phyloP scores from a whole-genome alignment of 176 grass and related monocot species.

The Dendrocalamus sinicus region DNA sequence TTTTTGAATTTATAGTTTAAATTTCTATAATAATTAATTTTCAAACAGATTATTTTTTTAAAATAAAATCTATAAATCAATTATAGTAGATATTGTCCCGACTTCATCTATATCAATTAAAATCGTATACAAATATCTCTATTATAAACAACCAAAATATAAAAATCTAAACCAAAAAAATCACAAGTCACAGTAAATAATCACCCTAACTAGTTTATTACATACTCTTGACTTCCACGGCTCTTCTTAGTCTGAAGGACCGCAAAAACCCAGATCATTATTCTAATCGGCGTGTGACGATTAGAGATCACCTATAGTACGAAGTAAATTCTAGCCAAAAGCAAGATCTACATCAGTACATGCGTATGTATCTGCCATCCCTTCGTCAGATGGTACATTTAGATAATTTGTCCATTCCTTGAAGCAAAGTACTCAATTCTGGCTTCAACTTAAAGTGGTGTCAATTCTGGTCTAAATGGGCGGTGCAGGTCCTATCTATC shows the following conservation, averaged over 20 bases:
- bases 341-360: background rate
- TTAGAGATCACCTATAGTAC: background rate
- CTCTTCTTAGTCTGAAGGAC: background rate
- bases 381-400: background rate
- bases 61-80: too few species aligned
- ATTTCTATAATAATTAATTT: too few species aligned
- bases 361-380: background rate
- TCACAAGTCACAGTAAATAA: too few species aligned
- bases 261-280: background rate
- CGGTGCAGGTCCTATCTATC: background rate
- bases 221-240: too few species aligned
- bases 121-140: too few species aligned
- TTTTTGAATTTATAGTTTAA: too few species aligned
- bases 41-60: too few species aligned
- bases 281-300: background rate
- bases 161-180: too few species aligned
- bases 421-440: constrained; percentile 12
- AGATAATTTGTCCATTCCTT: background rate
- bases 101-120: too few species aligned
- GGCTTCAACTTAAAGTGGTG: background rate
- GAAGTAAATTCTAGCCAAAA: background rate
- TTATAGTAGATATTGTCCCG: too few species aligned
- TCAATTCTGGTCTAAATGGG: background rate
- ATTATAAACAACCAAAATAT: too few species aligned
- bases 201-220: too few species aligned